These are phyloP conservation scores for Glycyrrhiza uralensis DNA, from an alignment of 306 rosid genomes.

Conservation along the genomic window DNA sequence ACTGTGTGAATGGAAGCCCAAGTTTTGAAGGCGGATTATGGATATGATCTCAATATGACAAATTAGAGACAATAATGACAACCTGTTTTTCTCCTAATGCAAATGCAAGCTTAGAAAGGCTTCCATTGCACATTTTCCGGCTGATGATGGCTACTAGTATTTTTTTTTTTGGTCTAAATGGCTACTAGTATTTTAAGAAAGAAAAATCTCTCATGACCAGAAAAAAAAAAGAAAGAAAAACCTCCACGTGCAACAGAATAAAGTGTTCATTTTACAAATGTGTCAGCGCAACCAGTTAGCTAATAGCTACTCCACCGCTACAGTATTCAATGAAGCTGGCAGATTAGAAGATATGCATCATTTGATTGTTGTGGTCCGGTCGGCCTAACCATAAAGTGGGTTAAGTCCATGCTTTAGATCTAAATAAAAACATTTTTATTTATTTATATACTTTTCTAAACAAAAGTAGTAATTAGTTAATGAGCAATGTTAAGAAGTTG, in stretches of 20 bases:
- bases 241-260: not conserved
- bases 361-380: too few relatives aligned
- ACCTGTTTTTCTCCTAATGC: not conserved
- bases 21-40: too few relatives aligned
- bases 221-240: slow-evolving; percentile 22
- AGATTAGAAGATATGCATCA: not conserved
- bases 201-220: slow-evolving; percentile 5
- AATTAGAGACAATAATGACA: not conserved
- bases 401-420: not conserved
- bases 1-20: too few relatives aligned
- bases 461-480: too few relatives aligned
- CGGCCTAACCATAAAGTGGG: not conserved
- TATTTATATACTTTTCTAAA: too few relatives aligned
- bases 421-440: too few relatives aligned
- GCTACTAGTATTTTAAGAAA: not conserved
- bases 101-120: not conserved
- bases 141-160: not conserved
- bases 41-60: not conserved
- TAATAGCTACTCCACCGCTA: slow-evolving; percentile 17
- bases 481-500: too few relatives aligned
- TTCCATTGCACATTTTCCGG: not conserved
- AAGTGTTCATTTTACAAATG: not conserved
- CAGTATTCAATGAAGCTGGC: not conserved
- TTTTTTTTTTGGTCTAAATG: too few relatives aligned
- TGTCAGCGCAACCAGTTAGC: not conserved